Evolutionary conservation across 495 filamentous ascomycete genomes (phyloP).

Genomic region (Penicillium angulare): DNA sequence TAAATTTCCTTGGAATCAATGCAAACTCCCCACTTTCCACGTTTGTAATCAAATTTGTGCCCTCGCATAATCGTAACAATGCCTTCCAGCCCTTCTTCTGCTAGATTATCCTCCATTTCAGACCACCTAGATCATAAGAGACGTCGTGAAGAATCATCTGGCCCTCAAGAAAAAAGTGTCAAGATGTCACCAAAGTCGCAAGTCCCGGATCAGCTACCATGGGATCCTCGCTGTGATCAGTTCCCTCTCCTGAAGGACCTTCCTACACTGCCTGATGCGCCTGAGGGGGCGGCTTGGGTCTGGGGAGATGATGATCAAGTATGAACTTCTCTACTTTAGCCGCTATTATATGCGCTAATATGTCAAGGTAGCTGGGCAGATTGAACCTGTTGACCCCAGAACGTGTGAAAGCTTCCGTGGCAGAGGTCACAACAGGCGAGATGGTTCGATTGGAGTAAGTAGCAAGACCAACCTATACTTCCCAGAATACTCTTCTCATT

Average conservation of each 20-base stretch:
- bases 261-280: conserved; percentile 42
- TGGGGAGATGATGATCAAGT: conserved; percentile 62
- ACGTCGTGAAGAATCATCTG: background rate
- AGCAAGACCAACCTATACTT: background rate
- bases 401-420: conserved; percentile 48
- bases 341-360: background rate
- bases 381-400: conserved; percentile 59
- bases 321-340: background rate
- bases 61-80: background rate
- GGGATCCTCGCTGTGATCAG: conserved; percentile 50
- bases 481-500: background rate
- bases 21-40: background rate
- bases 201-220: conserved; percentile 42
- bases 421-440: conserved; percentile 54
- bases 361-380: conserved; percentile 42
- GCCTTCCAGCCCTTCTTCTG: background rate
- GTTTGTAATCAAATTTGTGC: background rate
- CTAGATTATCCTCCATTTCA: conserved; percentile 11
- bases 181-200: conserved; percentile 10
- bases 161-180: background rate
- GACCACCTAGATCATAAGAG: background rate
- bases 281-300: conserved; percentile 58
- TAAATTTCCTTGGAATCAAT: background rate
- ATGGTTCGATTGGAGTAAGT: conserved; percentile 49
- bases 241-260: conserved; percentile 56